Evolutionary conservation across 805 yeast species (phyloP).

Genomic region (Candida broadrunensis): DNA sequence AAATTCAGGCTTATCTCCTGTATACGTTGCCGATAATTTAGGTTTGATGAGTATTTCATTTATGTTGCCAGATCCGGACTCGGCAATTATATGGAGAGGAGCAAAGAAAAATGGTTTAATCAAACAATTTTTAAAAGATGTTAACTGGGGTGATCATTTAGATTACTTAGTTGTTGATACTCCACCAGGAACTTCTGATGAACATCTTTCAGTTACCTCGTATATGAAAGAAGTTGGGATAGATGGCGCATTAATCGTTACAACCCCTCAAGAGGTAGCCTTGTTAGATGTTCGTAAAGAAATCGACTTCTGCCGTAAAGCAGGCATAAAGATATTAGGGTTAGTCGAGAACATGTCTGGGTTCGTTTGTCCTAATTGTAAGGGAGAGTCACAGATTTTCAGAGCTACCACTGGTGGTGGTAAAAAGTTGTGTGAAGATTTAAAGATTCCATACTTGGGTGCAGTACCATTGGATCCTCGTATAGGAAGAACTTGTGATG

Average conservation of each 20-base stretch:
- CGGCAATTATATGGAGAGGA: conserved; percentile 97
- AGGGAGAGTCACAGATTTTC: conserved; percentile 85
- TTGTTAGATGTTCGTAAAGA: conserved; percentile 93
- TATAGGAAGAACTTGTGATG: conserved; percentile 84
- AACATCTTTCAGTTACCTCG: conserved; percentile 85
- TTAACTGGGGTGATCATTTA: conserved; percentile 81
- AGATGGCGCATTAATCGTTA: conserved; percentile 92
- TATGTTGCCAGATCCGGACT: conserved; percentile 89
- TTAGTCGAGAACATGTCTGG: conserved; percentile 98
- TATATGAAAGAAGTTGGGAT: conserved; percentile 87
- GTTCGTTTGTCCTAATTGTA: conserved; percentile 93
- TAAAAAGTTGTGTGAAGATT: conserved; percentile 72
- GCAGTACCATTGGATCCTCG: conserved; percentile 95
- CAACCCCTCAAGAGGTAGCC: conserved; percentile 98
- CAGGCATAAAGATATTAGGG: conserved; percentile 81
- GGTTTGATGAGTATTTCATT: conserved; percentile 95
- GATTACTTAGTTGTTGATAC: conserved; percentile 92
- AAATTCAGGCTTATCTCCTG: conserved; percentile 94
- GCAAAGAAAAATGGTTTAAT: conserved; percentile 92
- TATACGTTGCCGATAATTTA: conserved; percentile 89
- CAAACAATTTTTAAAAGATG: conserved; percentile 90
- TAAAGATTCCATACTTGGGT: conserved; percentile 78
- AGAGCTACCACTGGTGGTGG: conserved; percentile 99
- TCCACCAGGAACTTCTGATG: conserved; percentile 99
- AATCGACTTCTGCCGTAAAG: conserved; percentile 90